Evolutionary conservation across 2,329 filamentous ascomycete genomes (phyloP), one percentile per base, ranked within the genome.

Genomic region (Penicillium concentricum): DNA sequence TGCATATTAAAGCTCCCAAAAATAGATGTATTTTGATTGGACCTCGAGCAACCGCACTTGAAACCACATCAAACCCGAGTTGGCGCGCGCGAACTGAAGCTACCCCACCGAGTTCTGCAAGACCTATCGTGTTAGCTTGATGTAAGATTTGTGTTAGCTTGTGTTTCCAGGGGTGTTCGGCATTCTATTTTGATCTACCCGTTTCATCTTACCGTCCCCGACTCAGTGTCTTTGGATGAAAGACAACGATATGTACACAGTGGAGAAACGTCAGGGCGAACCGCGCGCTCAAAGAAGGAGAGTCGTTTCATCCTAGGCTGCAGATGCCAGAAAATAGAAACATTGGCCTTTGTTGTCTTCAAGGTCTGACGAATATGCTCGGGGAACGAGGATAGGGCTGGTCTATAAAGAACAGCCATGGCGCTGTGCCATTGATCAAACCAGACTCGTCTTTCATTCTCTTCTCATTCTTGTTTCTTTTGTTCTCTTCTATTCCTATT

Each of bases 51-150:
- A 53, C 26, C 18, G 30, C 55, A 32, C 39, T 24, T 60, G 60
- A 64, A 62, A 63, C 59, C 15, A 47, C 41, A 42, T 57, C 42
- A 26, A 42, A 38, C 51, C 24, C 32, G 35, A 39, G 42, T 59
- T 64, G 46, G 58, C 65, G 65, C 65, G 65, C 65, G 65, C 64
- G 58, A 66, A 61, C 41, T 61, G 48, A 60, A 62, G 51, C 54
- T 46, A 39, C 35, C n/a, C 22, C 22, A 38, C 28, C 35, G 12
- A 45, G 13, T 16, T 34, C 54, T 52, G 20, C 48, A 47, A 18
- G n/a, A 41, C n/a, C n/a, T 7, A 46, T 49, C 4, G 13, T n/a
- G 30, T 24, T 34, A 46, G 20, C 20, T 35, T 20, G n/a, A 32
- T 32, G 30, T 15, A 32, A 15, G 30, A 15, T 15, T 15, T 5